phyloP scores from a whole-genome alignment of 306 rosid species.

The Quercus parvula region DNA sequence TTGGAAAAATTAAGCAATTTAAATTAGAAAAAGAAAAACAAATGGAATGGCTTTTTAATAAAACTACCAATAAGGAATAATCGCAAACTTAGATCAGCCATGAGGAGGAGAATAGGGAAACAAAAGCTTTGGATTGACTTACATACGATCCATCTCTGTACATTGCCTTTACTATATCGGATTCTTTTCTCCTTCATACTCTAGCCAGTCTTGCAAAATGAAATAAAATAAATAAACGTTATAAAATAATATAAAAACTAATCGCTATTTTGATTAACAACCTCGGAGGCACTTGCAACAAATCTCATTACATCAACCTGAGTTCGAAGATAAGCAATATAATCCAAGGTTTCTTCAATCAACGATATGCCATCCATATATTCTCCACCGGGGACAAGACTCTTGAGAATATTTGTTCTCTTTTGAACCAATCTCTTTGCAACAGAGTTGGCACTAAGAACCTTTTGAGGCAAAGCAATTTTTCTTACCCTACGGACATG shows the following conservation, averaged over 20 bases:
- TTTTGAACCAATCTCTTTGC: constrained; percentile 49
- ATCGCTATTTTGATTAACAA: constrained; percentile 18
- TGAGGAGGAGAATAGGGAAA: constrained; percentile 1
- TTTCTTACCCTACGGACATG: constrained; percentile 17
- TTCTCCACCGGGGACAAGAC: constrained; percentile 78
- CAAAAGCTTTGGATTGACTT: constrained; percentile 30
- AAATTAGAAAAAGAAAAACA: not conserved
- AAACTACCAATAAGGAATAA: not conserved
- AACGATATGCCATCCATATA: constrained; percentile 54
- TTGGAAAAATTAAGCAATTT: not conserved
- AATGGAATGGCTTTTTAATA: not conserved
- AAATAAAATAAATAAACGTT: not conserved
- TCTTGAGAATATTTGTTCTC: constrained; percentile 50
- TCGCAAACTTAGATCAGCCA: not conserved
- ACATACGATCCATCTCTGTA: constrained; percentile 42
- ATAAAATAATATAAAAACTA: not conserved
- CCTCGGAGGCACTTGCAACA: constrained; percentile 42
- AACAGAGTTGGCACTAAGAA: constrained; percentile 23
- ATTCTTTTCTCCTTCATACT: constrained; percentile 26
- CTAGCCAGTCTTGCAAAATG: constrained; percentile 28
- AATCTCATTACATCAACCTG: constrained; percentile 84
- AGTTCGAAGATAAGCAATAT: constrained; percentile 53
- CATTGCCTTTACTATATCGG: constrained; percentile 33
- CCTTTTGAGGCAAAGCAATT: not conserved
- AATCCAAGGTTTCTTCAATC: constrained; percentile 90